Percentiles rank a stretch among this genome's conserved stretches.
phyloP scores from a whole-genome alignment of 139 green algal species.

The Micractinium conductrix region DNA sequence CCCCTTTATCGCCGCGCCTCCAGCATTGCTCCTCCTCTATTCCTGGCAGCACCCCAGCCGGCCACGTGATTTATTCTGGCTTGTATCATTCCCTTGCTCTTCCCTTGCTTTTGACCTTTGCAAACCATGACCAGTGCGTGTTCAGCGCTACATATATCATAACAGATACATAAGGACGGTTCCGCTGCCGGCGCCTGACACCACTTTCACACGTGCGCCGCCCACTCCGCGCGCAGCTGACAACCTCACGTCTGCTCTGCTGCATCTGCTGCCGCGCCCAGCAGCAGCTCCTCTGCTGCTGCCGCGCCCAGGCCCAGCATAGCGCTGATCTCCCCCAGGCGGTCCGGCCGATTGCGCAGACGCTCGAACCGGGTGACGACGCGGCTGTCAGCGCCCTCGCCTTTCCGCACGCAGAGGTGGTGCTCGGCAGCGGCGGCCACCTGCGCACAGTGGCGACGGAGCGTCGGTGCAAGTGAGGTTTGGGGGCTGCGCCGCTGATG shows the following conservation, averaged over 20 bases:
- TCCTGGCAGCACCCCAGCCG: too few species aligned
- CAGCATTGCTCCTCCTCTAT: too few species aligned
- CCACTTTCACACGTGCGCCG: too few species aligned
- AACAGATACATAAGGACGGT: too few species aligned
- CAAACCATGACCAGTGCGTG: too few species aligned
- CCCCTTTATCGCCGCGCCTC: too few species aligned
- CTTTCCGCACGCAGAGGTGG: conserved; percentile 77
- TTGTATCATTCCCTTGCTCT: too few species aligned
- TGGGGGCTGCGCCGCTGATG: background rate
- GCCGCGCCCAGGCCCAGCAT: conserved; percentile 69
- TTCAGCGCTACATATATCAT: too few species aligned
- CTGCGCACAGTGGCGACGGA: conserved; percentile 39
- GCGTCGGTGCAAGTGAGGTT: background rate
- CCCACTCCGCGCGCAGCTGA: too few species aligned
- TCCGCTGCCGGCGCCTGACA: too few species aligned
- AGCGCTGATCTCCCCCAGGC: conserved; percentile 67
- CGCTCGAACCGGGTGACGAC: conserved; percentile 57
- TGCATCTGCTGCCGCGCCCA: background rate
- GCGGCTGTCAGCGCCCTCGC: conserved; percentile 14
- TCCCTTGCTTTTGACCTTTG: too few species aligned
- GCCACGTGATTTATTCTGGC: too few species aligned
- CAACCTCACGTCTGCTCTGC: background rate
- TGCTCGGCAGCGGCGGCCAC: conserved; percentile 76
- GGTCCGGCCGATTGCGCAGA: conserved; percentile 45
- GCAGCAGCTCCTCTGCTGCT: conserved; percentile 38